Percentiles rank a stretch among this genome's conserved stretches.
These are phyloP conservation scores for Gliomastix tumulicola DNA, from an alignment of 2,329 filamentous ascomycete species.

Conservation along the genomic window DNA sequence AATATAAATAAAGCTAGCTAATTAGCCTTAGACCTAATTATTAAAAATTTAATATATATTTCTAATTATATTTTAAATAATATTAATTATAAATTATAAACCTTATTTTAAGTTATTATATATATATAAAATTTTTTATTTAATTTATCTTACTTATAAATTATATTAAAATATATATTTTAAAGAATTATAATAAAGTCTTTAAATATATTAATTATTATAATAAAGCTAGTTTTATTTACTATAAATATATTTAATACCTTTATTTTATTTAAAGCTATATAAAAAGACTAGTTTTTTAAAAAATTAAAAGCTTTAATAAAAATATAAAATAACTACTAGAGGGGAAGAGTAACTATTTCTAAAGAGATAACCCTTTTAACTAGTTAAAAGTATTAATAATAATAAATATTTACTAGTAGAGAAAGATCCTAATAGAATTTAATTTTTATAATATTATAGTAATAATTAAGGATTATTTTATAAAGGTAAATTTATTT, in stretches of 20 bases:
- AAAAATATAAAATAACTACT: conserved; percentile 1
- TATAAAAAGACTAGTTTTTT: background rate
- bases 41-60: too few species aligned
- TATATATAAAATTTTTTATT: background rate
- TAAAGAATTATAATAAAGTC: background rate
- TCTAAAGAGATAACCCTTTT: too few species aligned
- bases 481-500: too few species aligned
- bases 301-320: background rate
- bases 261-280: background rate
- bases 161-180: background rate
- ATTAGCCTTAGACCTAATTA: too few species aligned
- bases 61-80: too few species aligned
- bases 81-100: background rate
- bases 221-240: conserved; percentile 6
- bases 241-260: background rate
- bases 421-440: background rate
- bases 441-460: too few species aligned
- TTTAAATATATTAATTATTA: conserved; percentile 99
- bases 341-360: background rate
- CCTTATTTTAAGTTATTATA: background rate
- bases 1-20: background rate
- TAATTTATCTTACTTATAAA: background rate
- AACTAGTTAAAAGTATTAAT: background rate
- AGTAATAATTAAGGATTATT: too few species aligned
- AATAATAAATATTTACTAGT: background rate